Evolutionary conservation across 2,329 filamentous ascomycete genomes (phyloP), one percentile per base, ranked within the genome.

Genomic region (Botrytis deweyae): DNA sequence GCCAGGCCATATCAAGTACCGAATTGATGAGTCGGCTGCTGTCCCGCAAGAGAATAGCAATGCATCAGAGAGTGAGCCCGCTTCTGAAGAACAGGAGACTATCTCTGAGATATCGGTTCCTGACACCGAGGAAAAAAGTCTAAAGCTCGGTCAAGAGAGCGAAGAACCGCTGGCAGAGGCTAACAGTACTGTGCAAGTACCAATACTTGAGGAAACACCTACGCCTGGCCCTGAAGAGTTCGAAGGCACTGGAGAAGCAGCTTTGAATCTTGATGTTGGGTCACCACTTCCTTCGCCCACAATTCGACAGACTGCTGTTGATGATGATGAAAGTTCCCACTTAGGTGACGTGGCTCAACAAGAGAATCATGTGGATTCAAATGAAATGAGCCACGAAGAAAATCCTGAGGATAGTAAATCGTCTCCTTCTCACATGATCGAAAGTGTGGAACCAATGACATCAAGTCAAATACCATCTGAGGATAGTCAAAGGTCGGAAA

Each of bases 231-330:
- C 58, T 10, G 22, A 38, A 33, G 58, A 71, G 6, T 52, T 42
- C 29, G 69, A 71, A 33, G 69, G 69, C 18, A 40, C 59, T 46
- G 69, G 59, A 52, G 44, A 62, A 33, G 69, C 59, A 18, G n/a
- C 22, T 18, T 65, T 71, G 25, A 71, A 25, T 63, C 40, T 65
- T 59, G 42, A 71, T 42, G 42, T 71, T 46, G 58, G 69, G 18
- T 65, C 59, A 18, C 69, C 69, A 33, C 58, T 64, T 14, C 58
- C 59, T 29, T 71, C 69, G 1, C 59, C 69, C 4, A 65, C 22
- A 20, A 3, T 52, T 71, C 38, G n/a, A 65, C 16, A 40, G 5
- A 25, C 40, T 52, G 8, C 12, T 62, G 18, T 4, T 8, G 20
- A 49, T 5, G 55, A 38, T 2, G 29, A 44, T 22, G 33, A 18